Conservation (phyloP, 441 rosid genomes). For the Erodium moschatum region DNA sequence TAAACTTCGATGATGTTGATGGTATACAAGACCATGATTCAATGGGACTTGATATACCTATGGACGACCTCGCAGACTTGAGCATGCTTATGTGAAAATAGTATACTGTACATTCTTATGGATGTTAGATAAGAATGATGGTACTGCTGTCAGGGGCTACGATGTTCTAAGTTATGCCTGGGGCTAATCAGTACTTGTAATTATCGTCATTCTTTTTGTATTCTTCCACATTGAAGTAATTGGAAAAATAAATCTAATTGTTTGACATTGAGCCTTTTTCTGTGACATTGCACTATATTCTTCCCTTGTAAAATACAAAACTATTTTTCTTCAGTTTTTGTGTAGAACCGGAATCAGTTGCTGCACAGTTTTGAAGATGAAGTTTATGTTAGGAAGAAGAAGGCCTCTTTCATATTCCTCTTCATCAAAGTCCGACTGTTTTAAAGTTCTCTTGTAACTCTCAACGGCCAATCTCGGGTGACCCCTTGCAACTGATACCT, state of each 20-base stretch:
- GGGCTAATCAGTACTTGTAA: conserved; percentile 22
- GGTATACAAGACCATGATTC: conserved; percentile 40
- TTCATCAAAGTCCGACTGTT: conserved; percentile 12
- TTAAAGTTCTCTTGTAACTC: conserved; percentile 16
- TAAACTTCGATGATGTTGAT: conserved; percentile 40
- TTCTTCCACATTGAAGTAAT: conserved; percentile 13
- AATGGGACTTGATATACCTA: conserved; percentile 38
- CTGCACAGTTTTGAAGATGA: conserved; percentile 17
- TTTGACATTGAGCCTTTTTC: no score
- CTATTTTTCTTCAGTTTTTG: no score
- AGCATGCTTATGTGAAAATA: conserved; percentile 25
- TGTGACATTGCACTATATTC: no score
- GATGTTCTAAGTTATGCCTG: no score
- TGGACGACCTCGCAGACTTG: conserved; percentile 47
- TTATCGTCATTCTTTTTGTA: conserved; percentile 45
- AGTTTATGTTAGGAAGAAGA: conserved; percentile 12
- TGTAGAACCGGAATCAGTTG: conserved; percentile 11
- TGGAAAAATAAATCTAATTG: not conserved
- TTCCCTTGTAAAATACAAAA: no score
- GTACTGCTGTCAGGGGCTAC: no score
- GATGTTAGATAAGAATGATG: not conserved
- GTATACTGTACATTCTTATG: conserved; percentile 31
- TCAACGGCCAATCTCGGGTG: conserved; percentile 20
- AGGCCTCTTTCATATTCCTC: conserved; percentile 15
- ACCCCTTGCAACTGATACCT: conserved; percentile 20